Evolutionary conservation across 768 basidiomycete genomes (phyloP).

Genomic region (Lactarius tabidus): DNA sequence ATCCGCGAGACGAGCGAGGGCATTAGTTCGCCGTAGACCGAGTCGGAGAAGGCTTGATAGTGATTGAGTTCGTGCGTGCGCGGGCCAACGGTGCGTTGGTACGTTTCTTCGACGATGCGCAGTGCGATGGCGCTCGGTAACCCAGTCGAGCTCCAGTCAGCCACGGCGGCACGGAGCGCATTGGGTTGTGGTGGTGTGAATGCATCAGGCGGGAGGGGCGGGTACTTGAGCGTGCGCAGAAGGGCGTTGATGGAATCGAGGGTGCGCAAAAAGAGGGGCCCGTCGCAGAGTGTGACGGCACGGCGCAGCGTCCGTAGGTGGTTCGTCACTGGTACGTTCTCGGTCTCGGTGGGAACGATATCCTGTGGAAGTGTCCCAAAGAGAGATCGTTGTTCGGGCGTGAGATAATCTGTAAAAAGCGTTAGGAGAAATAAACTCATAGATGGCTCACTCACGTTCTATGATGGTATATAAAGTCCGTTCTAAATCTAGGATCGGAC

Average conservation of each 20-base stretch:
- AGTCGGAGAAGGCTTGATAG: slow-evolving; percentile 80
- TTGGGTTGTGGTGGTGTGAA: slow-evolving; percentile 46
- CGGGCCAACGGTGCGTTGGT: slow-evolving; percentile 91
- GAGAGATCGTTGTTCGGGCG: slow-evolving; percentile 54
- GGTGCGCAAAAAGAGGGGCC: slow-evolving; percentile 63
- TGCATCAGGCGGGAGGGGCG: slow-evolving; percentile 47
- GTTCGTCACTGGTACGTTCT: slow-evolving; percentile 16
- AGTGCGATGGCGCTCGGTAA: slow-evolving; percentile 64
- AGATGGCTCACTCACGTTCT: slow-evolving; percentile 38
- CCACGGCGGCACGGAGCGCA: slow-evolving; percentile 43
- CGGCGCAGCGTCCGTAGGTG: slow-evolving; percentile 61
- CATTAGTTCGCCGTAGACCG: slow-evolving; percentile 88
- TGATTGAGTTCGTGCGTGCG: slow-evolving; percentile 74
- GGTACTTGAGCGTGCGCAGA: slow-evolving; percentile 63
- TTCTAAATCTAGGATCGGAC: slow-evolving; percentile 78
- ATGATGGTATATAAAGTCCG: slow-evolving; percentile 66
- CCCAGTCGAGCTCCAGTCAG: slow-evolving; percentile 48
- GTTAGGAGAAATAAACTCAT: not conserved
- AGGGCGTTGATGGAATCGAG: slow-evolving; percentile 60
- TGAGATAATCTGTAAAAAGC: slow-evolving; percentile 55
- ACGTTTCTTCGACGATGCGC: slow-evolving; percentile 84
- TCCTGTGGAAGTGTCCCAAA: slow-evolving; percentile 64
- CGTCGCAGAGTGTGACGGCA: slow-evolving; percentile 64
- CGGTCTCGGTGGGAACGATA: slow-evolving; percentile 28
- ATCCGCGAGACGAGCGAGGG: slow-evolving; percentile 63